Evolutionary conservation across 2,329 filamentous ascomycete species (phyloP).

Genomic region (Diaporthe sp.): DNA sequence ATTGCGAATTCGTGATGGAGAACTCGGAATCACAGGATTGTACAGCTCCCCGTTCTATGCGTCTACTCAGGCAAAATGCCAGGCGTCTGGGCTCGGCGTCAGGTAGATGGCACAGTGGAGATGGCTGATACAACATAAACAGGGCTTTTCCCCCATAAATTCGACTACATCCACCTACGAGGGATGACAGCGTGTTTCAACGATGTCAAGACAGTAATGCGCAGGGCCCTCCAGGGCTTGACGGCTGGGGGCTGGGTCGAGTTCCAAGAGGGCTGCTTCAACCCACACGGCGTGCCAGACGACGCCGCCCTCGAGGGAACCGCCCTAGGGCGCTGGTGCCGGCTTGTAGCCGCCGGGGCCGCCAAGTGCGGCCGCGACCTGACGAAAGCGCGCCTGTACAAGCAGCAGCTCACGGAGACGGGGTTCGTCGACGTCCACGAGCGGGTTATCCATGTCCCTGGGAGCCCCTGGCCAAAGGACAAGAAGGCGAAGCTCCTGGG

Average conservation of each 20-base stretch:
- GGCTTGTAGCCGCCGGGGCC: neutral
- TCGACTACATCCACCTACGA: slow-evolving; percentile 25
- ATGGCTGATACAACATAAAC: neutral
- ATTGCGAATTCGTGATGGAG: slow-evolving; percentile 12
- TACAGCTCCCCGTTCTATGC: neutral
- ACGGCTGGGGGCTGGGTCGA: slow-evolving; percentile 11
- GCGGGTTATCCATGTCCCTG: neutral
- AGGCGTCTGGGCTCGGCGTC: neutral
- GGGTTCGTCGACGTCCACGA: slow-evolving; percentile 18
- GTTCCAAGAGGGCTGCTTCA: slow-evolving; percentile 3
- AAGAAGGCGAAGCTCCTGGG: neutral
- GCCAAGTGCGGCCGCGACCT: neutral
- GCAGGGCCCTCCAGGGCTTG: neutral
- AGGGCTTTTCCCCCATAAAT: slow-evolving; percentile 2
- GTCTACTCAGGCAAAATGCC: neutral
- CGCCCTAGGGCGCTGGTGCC: neutral
- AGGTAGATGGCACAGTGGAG: neutral
- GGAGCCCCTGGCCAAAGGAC: neutral
- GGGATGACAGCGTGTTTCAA: slow-evolving; percentile 16
- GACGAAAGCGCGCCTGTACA: slow-evolving; percentile 2
- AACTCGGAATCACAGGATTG: slow-evolving; percentile 11
- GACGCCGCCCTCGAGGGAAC: neutral
- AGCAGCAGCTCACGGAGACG: slow-evolving; percentile 8
- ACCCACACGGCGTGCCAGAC: neutral
- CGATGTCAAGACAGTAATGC: slow-evolving; percentile 10